Base-by-base conservation (phyloP, 768 basidiomycete species). In the Lactifluus echinatus region DNA sequence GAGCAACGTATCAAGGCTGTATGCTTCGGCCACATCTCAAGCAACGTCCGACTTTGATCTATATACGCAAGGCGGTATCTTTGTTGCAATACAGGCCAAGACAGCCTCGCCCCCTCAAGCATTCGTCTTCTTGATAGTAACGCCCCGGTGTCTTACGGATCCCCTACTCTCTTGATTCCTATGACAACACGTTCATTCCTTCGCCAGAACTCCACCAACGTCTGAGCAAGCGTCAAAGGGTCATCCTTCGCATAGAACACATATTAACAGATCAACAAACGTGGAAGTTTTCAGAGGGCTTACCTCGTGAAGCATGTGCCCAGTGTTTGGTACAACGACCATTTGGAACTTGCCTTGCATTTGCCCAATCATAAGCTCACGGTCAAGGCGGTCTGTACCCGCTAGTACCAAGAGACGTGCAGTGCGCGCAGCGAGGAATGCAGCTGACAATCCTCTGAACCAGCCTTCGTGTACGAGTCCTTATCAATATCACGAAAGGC, bases 281-380 rank as follows among this genome's bases (percentile, higher is more conserved):
- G 42, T 33, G n/a, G 40, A 19, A 2, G 2, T 11, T 15, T 40
- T 28, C 48, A 50, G 50, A 2, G 19, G 21, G 12, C 80, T 44
- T 53, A 92, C 93, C 78, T 97, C 95, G 45, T 98, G 95, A 23
- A 99, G 68, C 75, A 96, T 89, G 67, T 99, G 96, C 0, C 96
- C 95, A 0, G 91, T 90, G 33, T 84, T 83, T 8, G 83, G 80
- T 58, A 95, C 79, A 36, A 99, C 92, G 23, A 80, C 85, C 69
- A 97, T 78, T 71, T 97, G 95, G 71, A 97, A 99, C 69, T 96
- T 97, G 31, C 82, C 80, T 66, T 76, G 82, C 82, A 84, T 84
- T 67, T 84, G 83, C 0, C 81, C 96, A 49, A 98, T 93, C 87
- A 95, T 96, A 45, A 99, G 77, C 63, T 91, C 84, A 64, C 82